Conservation (phyloP, 2,329 filamentous ascomycete genomes). For the Trichoderma sp. region DNA sequence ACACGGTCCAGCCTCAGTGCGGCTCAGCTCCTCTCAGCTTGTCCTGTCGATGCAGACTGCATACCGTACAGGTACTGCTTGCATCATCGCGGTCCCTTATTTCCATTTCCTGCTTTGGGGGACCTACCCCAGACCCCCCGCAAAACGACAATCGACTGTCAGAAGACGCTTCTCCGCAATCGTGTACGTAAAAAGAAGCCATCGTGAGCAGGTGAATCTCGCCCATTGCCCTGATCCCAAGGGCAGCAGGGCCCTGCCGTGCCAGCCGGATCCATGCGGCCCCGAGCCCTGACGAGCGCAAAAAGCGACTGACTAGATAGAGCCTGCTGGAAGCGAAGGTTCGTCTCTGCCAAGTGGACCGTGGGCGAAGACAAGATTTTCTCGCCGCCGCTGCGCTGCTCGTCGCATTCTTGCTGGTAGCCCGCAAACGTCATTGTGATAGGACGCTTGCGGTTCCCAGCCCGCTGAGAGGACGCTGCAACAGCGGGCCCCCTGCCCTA, state of each 20-base stretch:
- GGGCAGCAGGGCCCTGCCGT: constrained; percentile 5
- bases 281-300: constrained; percentile 1
- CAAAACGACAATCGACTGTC: constrained; percentile 10
- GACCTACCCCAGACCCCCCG: constrained; percentile 22
- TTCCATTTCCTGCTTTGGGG: not conserved
- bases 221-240: not conserved
- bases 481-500: not conserved
- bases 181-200: constrained; percentile 24
- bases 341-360: constrained; percentile 7
- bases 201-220: constrained; percentile 2
- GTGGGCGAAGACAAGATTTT: not conserved
- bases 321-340: not conserved
- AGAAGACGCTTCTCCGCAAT: constrained; percentile 18
- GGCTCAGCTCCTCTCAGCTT: not conserved
- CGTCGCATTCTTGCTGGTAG: constrained; percentile 1
- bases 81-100: not conserved
- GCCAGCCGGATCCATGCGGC: constrained; percentile 8
- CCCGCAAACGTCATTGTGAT: constrained; percentile 23
- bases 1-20: not conserved
- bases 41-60: not conserved
- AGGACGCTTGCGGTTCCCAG: not conserved
- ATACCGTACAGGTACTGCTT: not conserved
- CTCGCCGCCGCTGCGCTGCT: not conserved
- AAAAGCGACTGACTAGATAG: not conserved
- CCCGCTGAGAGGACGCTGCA: constrained; percentile 19